Conservation (phyloP, 2,329 filamentous ascomycete genomes). For the Aspergillus versicolor region DNA sequence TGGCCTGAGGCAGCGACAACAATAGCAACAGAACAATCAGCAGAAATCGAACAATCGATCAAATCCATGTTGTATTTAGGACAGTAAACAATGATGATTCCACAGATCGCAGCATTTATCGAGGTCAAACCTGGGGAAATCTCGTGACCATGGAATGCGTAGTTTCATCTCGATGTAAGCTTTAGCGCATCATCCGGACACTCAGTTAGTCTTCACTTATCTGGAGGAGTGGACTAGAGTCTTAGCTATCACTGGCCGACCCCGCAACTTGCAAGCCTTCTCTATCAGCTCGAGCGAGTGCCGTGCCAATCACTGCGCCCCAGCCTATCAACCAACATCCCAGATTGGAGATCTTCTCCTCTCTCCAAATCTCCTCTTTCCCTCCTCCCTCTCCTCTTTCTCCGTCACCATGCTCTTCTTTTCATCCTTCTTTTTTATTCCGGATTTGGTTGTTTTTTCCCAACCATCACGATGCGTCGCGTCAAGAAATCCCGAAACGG, state of each 20-base stretch:
- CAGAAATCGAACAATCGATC: not conserved
- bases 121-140: not conserved
- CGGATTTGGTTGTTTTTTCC: conserved; percentile 17
- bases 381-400: conserved; percentile 2
- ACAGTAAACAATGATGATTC: not conserved
- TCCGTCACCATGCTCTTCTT: conserved; percentile 1
- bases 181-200: too few species aligned
- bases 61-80: not conserved
- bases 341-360: conserved; percentile 2
- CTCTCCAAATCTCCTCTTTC: not conserved
- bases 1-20: conserved; percentile 28
- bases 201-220: not conserved
- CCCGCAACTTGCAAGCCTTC: conserved; percentile 2
- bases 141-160: not conserved
- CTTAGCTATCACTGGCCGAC: not conserved
- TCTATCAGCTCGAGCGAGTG: not conserved
- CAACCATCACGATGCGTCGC: conserved; percentile 44
- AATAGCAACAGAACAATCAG: conserved; percentile 25
- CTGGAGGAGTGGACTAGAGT: not conserved
- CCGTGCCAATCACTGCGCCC: conserved; percentile 7
- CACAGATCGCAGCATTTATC: not conserved
- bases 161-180: not conserved
- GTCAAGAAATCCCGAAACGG: conserved; percentile 45
- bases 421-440: not conserved
- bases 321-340: not conserved